Base-by-base conservation (phyloP, 768 basidiomycete species). In the Leccinum barrowsii region DNA sequence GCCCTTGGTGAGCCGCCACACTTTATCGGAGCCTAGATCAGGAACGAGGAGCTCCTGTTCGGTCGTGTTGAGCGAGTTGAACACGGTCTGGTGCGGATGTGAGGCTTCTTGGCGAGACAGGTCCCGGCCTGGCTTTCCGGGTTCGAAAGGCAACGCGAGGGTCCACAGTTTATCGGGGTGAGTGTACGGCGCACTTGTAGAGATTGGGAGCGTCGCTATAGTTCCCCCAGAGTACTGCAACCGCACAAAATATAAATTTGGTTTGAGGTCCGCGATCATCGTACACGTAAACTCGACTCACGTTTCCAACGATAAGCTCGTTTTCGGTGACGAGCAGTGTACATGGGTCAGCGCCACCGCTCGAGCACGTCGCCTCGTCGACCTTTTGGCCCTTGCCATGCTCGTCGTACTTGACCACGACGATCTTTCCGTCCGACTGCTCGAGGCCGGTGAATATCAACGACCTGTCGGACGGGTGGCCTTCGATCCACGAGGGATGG, bases 401-500 rank as follows among this genome's bases (percentile, higher is more conserved):
- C n/a, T 70, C 60, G 58, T 83, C 82, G 56, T 83, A 82, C 61
- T 80, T 82, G 57, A 94, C 65, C 13, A 81, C 84, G 7, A 85
- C 67, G 26, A 86, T 77, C 69, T 78, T 77, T 13, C 92, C 91
- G n/a, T 88, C 81, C 0, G 77, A 62, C 59, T 86, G 82, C 63
- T 92, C 87, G 19, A 92, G 76, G 0, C 80, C 85, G 11, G 89
- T 75, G 65, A 86, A 86, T 32, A 90, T 75, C 24, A 92, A 64
- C 3, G 82, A 80, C 47, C 73, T 76, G 59, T 87, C 81, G 0
- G 67, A 70, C 0, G 85, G 84, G 65, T 87, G 81, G 7, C 76
- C 73, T 11, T 85, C 80, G 60, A 94, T 78, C 92, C 92, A 94
- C 5, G 90, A 90, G 1, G 91, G 88, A 64, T 84, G 82, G 62